Evolutionary conservation across 495 filamentous ascomycete species (phyloP), one percentile per base, ranked within the genome.

Genomic region (Hyaloscypha bicolor): DNA sequence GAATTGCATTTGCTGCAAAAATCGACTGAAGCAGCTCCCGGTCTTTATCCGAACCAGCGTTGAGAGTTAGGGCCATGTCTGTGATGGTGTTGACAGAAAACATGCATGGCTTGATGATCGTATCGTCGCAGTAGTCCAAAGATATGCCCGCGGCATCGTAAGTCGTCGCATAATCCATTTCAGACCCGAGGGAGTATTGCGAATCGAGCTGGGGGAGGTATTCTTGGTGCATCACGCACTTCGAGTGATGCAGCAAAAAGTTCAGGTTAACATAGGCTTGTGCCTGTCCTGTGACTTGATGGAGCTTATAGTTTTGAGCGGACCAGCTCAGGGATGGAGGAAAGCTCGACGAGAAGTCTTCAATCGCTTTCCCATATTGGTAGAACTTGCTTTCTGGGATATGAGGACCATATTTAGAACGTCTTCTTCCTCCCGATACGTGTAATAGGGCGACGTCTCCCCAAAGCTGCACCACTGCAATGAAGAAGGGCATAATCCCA

Each of bases 181-280:
- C 51, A 14, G 22, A 25, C 8, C 16, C 16, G 4, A 53, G 51
- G 51, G 19, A 2, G 19, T 53, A 53, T 16, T 53, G 51, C 2
- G 51, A 53, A 53, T 53, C 51, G 2, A 53, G 22, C 16, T 53
- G 4, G 9, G 51, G 51, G 6, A 53, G 51, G 22, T 53, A 53
- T 25, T 53, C 51, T n/a, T 53, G 51, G 16, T 53, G 51, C 51
- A 53, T 21, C 9, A 53, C 19, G 16, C 51, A 53, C 16, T 25
- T 53, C 9, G 51, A 53, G 19, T 53, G 51, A n/a, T 53, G 51
- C 51, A 53, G 16, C 9, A 53, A n/a, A n/a, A 53, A 53, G 51
- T 53, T 53, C 51, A 53, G 22, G 22, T 53, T 53, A n/a, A 53
- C 51, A 25, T 9, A 53, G 6, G 51, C 51, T 53, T 53, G 51